Base-by-base conservation (phyloP, 192 early-diverging fungal genomes). In the Piromyces finnis region DNA sequence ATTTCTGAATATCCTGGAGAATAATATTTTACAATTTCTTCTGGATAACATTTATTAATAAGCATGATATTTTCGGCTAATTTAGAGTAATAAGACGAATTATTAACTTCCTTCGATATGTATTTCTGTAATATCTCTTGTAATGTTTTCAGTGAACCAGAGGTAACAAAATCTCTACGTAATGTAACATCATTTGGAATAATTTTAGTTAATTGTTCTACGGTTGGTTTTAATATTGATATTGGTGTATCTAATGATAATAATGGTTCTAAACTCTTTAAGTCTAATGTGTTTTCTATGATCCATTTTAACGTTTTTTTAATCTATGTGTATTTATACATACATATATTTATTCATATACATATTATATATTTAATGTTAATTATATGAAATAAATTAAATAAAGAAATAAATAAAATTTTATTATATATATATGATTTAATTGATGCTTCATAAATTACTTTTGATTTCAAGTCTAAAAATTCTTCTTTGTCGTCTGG, bases 21-120 rank as follows among this genome's bases (percentile, higher is more conserved):
- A 79, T 88, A 90, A 82, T 90, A 90, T 78, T 88, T 68, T n/a
- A 90, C 88, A 81, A 90, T 90, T 79, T 90, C 89, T 84, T 90
- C 89, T 12, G 89, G 89, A 78, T 89, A 90, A 80, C 89, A 90
- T 51, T 88, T 86, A 80, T 90, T 89, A 78, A 90, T 89, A 9
- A 81, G 83, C 26, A 87, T 32, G 36, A 90, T 86, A 59, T 83
- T 83, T 81, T 90, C 89, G 7, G 87, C 89, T 85, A 90, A 82
- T 82, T 89, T 89, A 29, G 86, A 87, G 86, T 88, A n/a, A 82
- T 85, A 30, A 87, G 79, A 17, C 79, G 80, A 29, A 78, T 81
- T 13, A 32, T 29, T 4, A 28, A 26, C 0, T 12, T 29, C 36
- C 7, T 78, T 28, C 4, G 59, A 81, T 28, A 77, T 80, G 51